phyloP scores from a whole-genome alignment of 129 eudicot genomes.

The Pulicaria dysenterica region DNA sequence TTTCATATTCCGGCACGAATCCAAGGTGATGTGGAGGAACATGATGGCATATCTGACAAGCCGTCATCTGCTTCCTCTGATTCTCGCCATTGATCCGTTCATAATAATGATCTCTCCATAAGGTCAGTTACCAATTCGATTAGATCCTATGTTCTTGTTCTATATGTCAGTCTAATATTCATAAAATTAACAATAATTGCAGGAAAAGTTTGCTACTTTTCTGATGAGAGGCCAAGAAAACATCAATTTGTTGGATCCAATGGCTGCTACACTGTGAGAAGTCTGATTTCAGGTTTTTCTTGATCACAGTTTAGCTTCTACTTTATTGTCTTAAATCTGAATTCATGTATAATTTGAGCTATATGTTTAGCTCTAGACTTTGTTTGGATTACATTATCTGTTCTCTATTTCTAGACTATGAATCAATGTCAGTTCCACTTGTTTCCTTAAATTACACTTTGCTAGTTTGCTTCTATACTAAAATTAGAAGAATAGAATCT shows the following conservation, averaged over 20 bases:
- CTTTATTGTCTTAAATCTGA: constrained; percentile 24
- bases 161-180: not conserved
- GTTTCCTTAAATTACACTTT: constrained; percentile 21
- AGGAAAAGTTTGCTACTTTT: constrained; percentile 31
- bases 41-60: constrained; percentile 78
- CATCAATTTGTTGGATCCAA: constrained; percentile 34
- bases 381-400: constrained; percentile 34
- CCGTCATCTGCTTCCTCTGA: constrained; percentile 97
- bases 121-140: constrained; percentile 38
- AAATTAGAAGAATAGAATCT: constrained; percentile 1
- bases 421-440: not conserved
- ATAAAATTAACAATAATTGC: constrained; percentile 3
- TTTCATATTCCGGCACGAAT: constrained; percentile 81
- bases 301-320: constrained; percentile 35
- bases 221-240: constrained; percentile 7
- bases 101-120: constrained; percentile 24
- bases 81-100: constrained; percentile 70
- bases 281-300: constrained; percentile 51
- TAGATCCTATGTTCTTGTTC: not conserved
- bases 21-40: constrained; percentile 92
- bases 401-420: constrained; percentile 32
- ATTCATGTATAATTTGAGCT: constrained; percentile 45
- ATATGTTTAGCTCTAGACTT: constrained; percentile 43
- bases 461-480: constrained; percentile 8
- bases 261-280: constrained; percentile 51